phyloP scores from a whole-genome alignment of 257 asterid species.

The Przewalskia tangutica region DNA sequence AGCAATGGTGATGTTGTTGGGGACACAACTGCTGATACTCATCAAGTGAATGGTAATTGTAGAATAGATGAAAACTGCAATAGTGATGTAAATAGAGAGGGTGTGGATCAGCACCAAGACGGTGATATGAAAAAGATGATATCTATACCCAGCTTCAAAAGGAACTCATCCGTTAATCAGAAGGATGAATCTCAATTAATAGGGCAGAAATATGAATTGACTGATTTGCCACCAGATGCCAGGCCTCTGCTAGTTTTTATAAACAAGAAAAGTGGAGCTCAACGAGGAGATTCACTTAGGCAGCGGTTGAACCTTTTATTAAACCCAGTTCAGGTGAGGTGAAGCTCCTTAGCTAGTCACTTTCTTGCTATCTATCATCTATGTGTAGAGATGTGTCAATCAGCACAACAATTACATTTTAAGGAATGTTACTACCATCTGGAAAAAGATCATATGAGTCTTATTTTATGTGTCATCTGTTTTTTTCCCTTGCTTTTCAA shows the following conservation, averaged over 20 bases:
- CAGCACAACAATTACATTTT: neutral
- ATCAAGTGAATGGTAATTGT: conserved; percentile 41
- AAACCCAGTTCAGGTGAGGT: conserved; percentile 90
- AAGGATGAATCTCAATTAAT: conserved; percentile 49
- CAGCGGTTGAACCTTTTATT: conserved; percentile 74
- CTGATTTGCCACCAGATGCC: conserved; percentile 85
- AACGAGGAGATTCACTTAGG: conserved; percentile 74
- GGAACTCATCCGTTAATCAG: conserved; percentile 52
- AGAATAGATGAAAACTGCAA: conserved; percentile 42
- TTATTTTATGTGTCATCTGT: neutral
- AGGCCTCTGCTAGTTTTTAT: conserved; percentile 84
- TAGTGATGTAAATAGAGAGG: conserved; percentile 31
- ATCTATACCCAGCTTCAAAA: conserved; percentile 41
- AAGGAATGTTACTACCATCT: neutral
- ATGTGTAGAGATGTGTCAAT: neutral
- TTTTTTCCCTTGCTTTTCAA: neutral
- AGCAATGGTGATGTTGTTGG: conserved; percentile 41
- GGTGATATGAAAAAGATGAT: conserved; percentile 47
- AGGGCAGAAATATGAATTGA: conserved; percentile 66
- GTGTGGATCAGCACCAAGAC: conserved; percentile 32
- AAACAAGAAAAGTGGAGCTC: conserved; percentile 98
- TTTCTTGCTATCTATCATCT: neutral
- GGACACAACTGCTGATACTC: conserved; percentile 35
- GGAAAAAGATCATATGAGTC: neutral
- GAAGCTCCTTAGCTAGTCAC: conserved; percentile 4